Evolutionary conservation across 495 filamentous ascomycete species (phyloP).

Genomic region (Saxispiralis lemnorum): DNA sequence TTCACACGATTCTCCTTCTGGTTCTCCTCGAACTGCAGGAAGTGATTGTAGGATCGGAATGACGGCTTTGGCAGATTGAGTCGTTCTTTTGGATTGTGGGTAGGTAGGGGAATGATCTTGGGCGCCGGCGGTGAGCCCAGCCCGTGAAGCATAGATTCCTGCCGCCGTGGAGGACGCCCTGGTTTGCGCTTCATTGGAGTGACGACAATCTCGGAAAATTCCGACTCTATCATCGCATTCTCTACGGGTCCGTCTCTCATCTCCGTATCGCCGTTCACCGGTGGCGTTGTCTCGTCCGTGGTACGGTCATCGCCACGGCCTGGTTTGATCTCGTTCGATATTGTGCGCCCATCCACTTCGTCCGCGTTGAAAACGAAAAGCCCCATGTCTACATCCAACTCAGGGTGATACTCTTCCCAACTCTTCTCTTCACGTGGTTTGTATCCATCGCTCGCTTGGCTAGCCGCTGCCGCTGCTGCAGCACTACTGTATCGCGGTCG

Average conservation of each 20-base stretch:
- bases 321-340: constrained; percentile 17
- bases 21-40: constrained; percentile 43
- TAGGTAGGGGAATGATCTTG: constrained; percentile 42
- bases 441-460: constrained; percentile 81
- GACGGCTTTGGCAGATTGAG: constrained; percentile 48
- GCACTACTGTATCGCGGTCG: constrained; percentile 45
- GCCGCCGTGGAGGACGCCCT: constrained; percentile 44
- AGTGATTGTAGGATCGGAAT: constrained; percentile 40
- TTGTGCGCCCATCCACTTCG: constrained; percentile 55
- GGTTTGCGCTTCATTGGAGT: constrained; percentile 37
- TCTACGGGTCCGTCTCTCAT: constrained; percentile 10
- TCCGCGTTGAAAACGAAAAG: constrained; percentile 65
- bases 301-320: constrained; percentile 1
- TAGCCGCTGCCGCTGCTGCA: constrained; percentile 65
- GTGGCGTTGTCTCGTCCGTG: neutral
- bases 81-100: constrained; percentile 48
- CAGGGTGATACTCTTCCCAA: constrained; percentile 93
- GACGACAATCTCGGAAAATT: constrained; percentile 3
- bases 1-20: constrained; percentile 38
- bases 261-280: constrained; percentile 10
- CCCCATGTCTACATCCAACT: constrained; percentile 67
- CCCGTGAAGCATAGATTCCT: constrained; percentile 42
- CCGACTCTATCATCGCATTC: neutral
- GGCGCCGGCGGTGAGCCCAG: constrained; percentile 40
- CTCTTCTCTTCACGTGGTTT: constrained; percentile 91